Conservation (phyloP, 495 filamentous ascomycete genomes). For the Penicillium cinerascens region DNA sequence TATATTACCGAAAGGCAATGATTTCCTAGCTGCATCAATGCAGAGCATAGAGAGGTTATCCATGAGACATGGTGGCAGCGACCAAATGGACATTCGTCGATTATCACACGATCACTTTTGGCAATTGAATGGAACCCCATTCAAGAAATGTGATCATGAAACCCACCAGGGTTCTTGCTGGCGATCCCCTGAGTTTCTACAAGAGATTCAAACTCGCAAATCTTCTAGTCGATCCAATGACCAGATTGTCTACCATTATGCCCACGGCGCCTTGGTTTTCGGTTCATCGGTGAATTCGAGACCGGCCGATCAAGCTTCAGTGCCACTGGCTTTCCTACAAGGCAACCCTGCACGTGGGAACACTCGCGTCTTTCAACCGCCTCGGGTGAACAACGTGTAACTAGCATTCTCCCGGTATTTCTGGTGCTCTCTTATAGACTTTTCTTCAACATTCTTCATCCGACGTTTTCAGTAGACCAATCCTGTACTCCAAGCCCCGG, state of each 20-base stretch:
- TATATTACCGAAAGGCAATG: background rate
- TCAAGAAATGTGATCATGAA: background rate
- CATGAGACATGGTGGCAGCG: background rate
- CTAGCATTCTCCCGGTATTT: no score
- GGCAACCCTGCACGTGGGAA: no score
- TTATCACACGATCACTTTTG: background rate
- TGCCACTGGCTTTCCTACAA: no score
- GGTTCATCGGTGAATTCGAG: background rate
- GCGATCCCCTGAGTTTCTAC: conserved; percentile 1
- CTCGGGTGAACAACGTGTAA: no score
- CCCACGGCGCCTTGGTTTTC: background rate
- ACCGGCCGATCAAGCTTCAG: no score
- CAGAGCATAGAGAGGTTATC: background rate
- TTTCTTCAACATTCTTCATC: no score
- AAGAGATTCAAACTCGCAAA: background rate
- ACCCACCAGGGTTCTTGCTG: background rate
- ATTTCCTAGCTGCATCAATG: conserved; percentile 7
- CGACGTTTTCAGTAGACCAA: no score
- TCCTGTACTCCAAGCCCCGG: background rate
- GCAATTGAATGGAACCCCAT: background rate
- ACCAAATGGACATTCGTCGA: background rate
- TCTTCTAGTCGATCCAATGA: background rate
- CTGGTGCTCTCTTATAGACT: no score
- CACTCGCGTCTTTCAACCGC: no score
- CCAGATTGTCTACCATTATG: background rate